phyloP scores from a whole-genome alignment of 305 asterid genomes.

The Fraxinus sp. region DNA sequence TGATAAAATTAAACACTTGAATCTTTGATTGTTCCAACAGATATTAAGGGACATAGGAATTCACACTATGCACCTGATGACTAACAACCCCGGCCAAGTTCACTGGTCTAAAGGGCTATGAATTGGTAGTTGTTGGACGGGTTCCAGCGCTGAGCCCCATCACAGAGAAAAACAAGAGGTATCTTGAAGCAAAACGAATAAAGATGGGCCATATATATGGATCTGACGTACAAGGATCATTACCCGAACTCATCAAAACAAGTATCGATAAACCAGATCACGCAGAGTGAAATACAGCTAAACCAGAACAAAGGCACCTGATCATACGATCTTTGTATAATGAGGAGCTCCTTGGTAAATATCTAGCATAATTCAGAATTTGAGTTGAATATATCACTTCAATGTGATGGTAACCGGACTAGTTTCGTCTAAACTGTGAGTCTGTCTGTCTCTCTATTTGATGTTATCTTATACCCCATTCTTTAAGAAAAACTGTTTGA shows the following conservation, averaged over 20 bases:
- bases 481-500: not conserved
- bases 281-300: slow-evolving; percentile 3
- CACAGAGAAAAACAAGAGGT: slow-evolving; percentile 75
- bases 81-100: slow-evolving; percentile 77
- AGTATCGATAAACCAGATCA: slow-evolving; percentile 30
- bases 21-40: slow-evolving; percentile 32
- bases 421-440: not conserved
- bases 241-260: slow-evolving; percentile 33
- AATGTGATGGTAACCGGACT: not conserved
- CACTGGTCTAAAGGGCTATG: slow-evolving; percentile 72
- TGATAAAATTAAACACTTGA: not conserved
- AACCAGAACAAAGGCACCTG: slow-evolving; percentile 2
- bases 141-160: slow-evolving; percentile 78
- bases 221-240: slow-evolving; percentile 53
- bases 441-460: not conserved
- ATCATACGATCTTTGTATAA: slow-evolving; percentile 3
- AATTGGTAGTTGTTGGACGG: slow-evolving; percentile 74
- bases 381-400: not conserved
- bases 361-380: not conserved
- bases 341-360: not conserved
- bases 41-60: slow-evolving; percentile 76
- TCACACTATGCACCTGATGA: slow-evolving; percentile 81
- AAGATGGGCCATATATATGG: slow-evolving; percentile 88
- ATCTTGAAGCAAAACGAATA: slow-evolving; percentile 66
- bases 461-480: not conserved